Evolutionary conservation across 78 protist genomes (phyloP).

Genomic region (Dictyostelium discoideum): dicty_2.7 NC_007088.5:3163501-3164000

Average conservation of each 20-base stretch:
- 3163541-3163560: constrained; percentile 63
- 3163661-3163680: constrained; percentile 62
- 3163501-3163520: constrained; percentile 82
- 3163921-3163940: neutral
- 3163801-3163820: neutral
- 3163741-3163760: neutral
- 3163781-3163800: neutral
- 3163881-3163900: neutral
- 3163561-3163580: constrained; percentile 39
- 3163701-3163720: neutral
- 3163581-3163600: constrained; percentile 55
- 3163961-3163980: neutral
- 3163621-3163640: neutral
- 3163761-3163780: neutral
- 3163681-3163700: neutral
- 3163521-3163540: constrained; percentile 67
- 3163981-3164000: constrained; percentile 10
- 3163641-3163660: constrained; percentile 40
- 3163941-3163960: neutral
- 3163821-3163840: neutral
- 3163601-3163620: constrained; percentile 56
- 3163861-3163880: neutral
- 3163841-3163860: neutral
- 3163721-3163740: constrained; percentile 1
- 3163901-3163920: neutral